Percentiles rank a stretch among this genome's conserved stretches.
Evolutionary conservation across 2,329 filamentous ascomycete genomes (phyloP).

Genomic region (Cadophora gregata): DNA sequence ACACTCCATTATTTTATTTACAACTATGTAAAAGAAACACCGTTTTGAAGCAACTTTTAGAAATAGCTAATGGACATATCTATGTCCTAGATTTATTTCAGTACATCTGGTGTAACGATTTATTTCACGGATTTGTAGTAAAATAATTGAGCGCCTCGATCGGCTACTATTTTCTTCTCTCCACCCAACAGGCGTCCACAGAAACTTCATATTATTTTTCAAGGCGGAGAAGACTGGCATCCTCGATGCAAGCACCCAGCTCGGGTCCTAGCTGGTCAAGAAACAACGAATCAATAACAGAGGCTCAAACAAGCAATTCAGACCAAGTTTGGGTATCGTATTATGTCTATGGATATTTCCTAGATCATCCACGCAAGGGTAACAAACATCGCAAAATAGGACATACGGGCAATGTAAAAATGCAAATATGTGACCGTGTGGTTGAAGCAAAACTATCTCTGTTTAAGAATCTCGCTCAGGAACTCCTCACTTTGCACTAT

Average conservation of each 20-base stretch:
- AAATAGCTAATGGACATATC: no score
- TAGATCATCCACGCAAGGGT: constrained; percentile 22
- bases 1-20: no score
- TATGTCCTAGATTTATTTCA: no score
- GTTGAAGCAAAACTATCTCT: constrained; percentile 33
- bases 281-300: neutral
- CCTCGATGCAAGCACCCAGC: neutral
- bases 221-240: neutral
- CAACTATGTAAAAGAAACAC: no score
- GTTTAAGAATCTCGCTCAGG: constrained; percentile 42
- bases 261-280: neutral
- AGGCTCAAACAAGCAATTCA: neutral
- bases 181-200: no score
- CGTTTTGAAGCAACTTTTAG: no score
- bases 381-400: constrained; percentile 9
- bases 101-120: no score
- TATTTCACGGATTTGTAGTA: no score
- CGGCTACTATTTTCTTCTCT: no score
- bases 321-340: constrained; percentile 32
- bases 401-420: constrained; percentile 9
- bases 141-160: no score
- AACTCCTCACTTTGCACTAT: constrained; percentile 42
- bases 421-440: neutral
- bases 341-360: constrained; percentile 29
- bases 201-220: no score